These are phyloP conservation scores for Candida tropicalis DNA, from an alignment of 1,139 yeast species.

Conservation along the genomic window DNA sequence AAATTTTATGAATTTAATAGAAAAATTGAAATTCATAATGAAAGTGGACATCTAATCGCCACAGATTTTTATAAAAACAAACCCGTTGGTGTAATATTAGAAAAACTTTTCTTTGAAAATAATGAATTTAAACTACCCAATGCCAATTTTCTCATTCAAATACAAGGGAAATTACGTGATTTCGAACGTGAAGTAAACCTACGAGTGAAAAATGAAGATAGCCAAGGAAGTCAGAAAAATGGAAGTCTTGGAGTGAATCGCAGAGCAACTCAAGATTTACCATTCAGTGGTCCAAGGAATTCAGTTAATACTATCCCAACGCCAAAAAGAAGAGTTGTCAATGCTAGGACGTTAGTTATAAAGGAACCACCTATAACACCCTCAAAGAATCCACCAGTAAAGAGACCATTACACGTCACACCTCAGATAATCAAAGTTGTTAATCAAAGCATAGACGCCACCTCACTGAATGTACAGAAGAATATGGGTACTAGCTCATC, in stretches of 20 bases:
- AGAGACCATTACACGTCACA: not conserved
- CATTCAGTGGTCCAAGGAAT: not conserved
- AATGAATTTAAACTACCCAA: slow-evolving; percentile 22
- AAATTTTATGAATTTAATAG: slow-evolving; percentile 51
- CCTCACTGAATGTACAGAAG: too few relatives aligned
- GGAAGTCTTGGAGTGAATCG: not conserved
- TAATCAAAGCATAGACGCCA: too few relatives aligned
- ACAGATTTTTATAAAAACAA: slow-evolving; percentile 24
- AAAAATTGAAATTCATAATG: slow-evolving; percentile 39
- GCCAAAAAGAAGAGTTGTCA: not conserved
- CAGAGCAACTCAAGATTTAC: not conserved
- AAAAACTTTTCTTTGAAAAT: slow-evolving; percentile 15
- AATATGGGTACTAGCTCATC: too few relatives aligned
- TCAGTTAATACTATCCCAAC: not conserved
- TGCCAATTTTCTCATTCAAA: slow-evolving; percentile 18
- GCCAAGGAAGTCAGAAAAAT: not conserved
- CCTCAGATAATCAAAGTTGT: not conserved
- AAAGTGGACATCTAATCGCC: slow-evolving; percentile 34
- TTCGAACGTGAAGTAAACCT: slow-evolving; percentile 19
- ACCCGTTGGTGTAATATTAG: slow-evolving; percentile 14
- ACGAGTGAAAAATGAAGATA: not conserved
- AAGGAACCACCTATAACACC: slow-evolving; percentile 1
- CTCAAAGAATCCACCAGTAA: not conserved
- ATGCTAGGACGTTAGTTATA: not conserved
- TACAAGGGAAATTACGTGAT: slow-evolving; percentile 17